phyloP scores from a whole-genome alignment of 179 eudicot species.

The Nepenthes alata region DNA sequence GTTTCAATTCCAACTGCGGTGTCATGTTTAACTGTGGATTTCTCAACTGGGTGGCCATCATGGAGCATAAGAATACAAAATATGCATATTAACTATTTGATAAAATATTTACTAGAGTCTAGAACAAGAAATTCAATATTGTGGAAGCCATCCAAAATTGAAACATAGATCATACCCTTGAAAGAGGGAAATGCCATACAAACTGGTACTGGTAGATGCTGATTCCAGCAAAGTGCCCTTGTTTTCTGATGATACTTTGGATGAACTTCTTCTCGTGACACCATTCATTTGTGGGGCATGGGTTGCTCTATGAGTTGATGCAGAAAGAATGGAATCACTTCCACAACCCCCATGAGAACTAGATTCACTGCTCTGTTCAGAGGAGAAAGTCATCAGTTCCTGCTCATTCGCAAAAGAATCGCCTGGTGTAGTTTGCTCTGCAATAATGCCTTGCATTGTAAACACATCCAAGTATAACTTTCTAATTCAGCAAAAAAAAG shows the following conservation, averaged over 20 bases:
- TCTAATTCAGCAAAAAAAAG: background rate
- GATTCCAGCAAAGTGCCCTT: constrained; percentile 24
- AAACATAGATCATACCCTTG: constrained; percentile 44
- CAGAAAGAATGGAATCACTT: constrained; percentile 22
- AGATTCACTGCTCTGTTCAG: constrained; percentile 24
- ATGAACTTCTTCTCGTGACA: constrained; percentile 22
- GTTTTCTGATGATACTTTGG: constrained; percentile 24
- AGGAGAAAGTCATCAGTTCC: constrained; percentile 40
- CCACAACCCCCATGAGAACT: constrained; percentile 20
- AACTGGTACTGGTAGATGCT: constrained; percentile 26
- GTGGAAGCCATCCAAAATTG: no score
- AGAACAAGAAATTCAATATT: no score
- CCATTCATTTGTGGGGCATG: constrained; percentile 30
- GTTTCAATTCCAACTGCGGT: background rate
- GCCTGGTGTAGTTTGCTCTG: constrained; percentile 22
- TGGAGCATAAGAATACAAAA: no score
- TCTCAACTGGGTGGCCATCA: no score
- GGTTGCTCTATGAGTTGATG: constrained; percentile 19
- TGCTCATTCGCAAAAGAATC: constrained; percentile 21
- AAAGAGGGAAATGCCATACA: constrained; percentile 54
- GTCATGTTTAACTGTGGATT: no score
- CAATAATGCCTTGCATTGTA: constrained; percentile 9
- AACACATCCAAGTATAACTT: constrained; percentile 2
- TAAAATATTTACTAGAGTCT: no score
- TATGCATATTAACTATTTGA: no score